A percentile compares a stretch with the other conserved stretches of the same genome.
Evolutionary conservation across 2,329 filamentous ascomycete genomes (phyloP).

Genomic region (Curvularia hawaiiensis): DNA sequence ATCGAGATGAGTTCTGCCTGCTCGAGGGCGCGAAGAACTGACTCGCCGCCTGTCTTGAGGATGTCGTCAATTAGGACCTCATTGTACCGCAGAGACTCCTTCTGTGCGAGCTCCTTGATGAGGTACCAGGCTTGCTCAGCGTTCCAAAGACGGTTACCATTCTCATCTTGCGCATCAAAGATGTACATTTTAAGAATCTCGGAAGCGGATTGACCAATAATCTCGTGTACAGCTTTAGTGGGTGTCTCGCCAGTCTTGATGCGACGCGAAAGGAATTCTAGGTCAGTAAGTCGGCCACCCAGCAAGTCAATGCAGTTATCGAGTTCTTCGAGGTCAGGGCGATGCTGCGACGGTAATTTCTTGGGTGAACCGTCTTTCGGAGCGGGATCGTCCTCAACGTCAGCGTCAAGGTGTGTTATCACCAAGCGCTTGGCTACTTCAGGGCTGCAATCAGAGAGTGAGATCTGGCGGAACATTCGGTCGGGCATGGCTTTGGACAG

Average conservation of each 20-base stretch:
- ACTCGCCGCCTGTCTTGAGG: conserved; percentile 74
- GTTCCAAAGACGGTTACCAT: conserved; percentile 69
- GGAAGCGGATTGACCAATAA: conserved; percentile 84
- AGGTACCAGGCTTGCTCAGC: conserved; percentile 89
- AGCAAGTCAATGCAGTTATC: conserved; percentile 81
- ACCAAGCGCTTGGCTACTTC: conserved; percentile 90
- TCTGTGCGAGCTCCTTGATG: conserved; percentile 75
- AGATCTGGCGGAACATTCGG: conserved; percentile 84
- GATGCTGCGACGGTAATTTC: conserved; percentile 53
- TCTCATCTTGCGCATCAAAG: conserved; percentile 60
- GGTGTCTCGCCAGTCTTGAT: conserved; percentile 88
- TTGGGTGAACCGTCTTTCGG: conserved; percentile 47
- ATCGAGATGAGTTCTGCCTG: conserved; percentile 86
- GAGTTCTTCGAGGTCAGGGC: conserved; percentile 69
- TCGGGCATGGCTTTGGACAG: conserved; percentile 87
- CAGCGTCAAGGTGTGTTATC: conserved; percentile 74
- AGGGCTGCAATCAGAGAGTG: conserved; percentile 81
- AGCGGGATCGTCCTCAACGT: conserved; percentile 48
- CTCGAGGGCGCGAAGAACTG: conserved; percentile 77
- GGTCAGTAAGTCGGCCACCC: conserved; percentile 90
- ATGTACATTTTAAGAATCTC: conserved; percentile 96
- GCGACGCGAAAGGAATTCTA: conserved; percentile 90
- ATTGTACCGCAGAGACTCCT: conserved; percentile 78
- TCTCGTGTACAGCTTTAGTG: conserved; percentile 79
- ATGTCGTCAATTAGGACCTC: conserved; percentile 78